These are phyloP conservation scores for Dothiorella sarmentorum DNA, from an alignment of 2,329 filamentous ascomycete species.

Conservation along the genomic window DNA sequence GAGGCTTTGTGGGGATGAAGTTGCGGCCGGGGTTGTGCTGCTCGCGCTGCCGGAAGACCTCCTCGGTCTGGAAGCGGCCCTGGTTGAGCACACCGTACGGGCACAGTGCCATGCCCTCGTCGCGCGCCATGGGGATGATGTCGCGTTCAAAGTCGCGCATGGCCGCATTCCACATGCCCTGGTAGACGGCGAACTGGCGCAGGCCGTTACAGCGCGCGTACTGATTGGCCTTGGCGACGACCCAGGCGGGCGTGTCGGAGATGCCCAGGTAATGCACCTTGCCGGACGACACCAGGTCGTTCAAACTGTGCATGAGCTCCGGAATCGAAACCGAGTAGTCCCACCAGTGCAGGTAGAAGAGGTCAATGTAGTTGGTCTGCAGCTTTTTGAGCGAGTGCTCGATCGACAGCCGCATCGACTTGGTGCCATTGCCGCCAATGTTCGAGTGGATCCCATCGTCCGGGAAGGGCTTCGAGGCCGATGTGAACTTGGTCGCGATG, in stretches of 20 bases:
- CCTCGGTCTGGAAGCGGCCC: slow-evolving; percentile 42
- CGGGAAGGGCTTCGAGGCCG: slow-evolving; percentile 24
- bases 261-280: slow-evolving; percentile 47
- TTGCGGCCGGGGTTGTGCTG: slow-evolving; percentile 39
- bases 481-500: slow-evolving; percentile 41
- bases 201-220: slow-evolving; percentile 41
- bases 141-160: slow-evolving; percentile 45
- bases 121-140: slow-evolving; percentile 44
- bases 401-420: slow-evolving; percentile 37
- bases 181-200: slow-evolving; percentile 39
- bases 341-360: slow-evolving; percentile 41
- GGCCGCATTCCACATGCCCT: slow-evolving; percentile 42
- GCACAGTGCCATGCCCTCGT: slow-evolving; percentile 42
- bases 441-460: slow-evolving; percentile 29
- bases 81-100: slow-evolving; percentile 54
- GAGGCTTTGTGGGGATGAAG: slow-evolving; percentile 38
- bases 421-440: slow-evolving; percentile 41
- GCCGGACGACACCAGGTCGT: slow-evolving; percentile 39
- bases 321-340: slow-evolving; percentile 42
- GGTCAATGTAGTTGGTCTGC: slow-evolving; percentile 66
- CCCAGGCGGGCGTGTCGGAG: slow-evolving; percentile 44
- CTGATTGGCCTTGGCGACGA: slow-evolving; percentile 29
- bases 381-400: slow-evolving; percentile 49
- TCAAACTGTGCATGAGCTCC: slow-evolving; percentile 44
- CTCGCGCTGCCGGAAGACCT: slow-evolving; percentile 35